Evolutionary conservation across 495 filamentous ascomycete species (phyloP).

Genomic region (Echria macrotheca): DNA sequence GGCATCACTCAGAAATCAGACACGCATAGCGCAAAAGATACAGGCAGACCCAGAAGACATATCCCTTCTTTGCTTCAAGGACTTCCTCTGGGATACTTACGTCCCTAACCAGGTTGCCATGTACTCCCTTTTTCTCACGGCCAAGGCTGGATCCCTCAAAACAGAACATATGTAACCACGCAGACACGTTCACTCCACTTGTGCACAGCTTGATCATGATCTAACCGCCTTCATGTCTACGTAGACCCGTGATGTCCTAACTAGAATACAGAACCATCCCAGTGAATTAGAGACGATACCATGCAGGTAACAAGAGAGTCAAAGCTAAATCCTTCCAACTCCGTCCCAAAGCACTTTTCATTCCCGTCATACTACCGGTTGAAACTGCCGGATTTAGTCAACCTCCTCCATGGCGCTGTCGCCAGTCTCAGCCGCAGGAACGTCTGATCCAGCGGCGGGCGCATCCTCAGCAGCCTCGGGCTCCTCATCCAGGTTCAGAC

Average conservation of each 20-base stretch:
- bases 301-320: constrained; percentile 31
- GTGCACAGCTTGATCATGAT: no score
- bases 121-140: no score
- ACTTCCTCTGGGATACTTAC: no score
- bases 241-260: constrained; percentile 19
- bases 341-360: constrained; percentile 38
- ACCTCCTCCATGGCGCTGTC: constrained; percentile 64
- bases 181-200: no score
- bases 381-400: no score
- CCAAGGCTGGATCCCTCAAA: no score
- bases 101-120: no score
- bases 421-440: constrained; percentile 47
- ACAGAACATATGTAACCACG: no score
- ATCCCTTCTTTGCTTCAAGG: no score
- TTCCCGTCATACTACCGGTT: constrained; percentile 28
- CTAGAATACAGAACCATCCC: constrained; percentile 27
- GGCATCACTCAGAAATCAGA: no score
- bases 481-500: constrained; percentile 91
- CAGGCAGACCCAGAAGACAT: no score
- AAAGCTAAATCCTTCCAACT: constrained; percentile 42
- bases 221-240: constrained; percentile 33
- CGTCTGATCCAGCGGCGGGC: constrained; percentile 44
- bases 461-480: constrained; percentile 65
- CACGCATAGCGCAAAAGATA: no score
- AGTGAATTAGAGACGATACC: constrained; percentile 22